A percentile compares a stretch with the other conserved stretches of the same genome.
Evolutionary conservation across 2,329 filamentous ascomycete species (phyloP).

Genomic region (Pseudogymnoascus verrucosus): DNA sequence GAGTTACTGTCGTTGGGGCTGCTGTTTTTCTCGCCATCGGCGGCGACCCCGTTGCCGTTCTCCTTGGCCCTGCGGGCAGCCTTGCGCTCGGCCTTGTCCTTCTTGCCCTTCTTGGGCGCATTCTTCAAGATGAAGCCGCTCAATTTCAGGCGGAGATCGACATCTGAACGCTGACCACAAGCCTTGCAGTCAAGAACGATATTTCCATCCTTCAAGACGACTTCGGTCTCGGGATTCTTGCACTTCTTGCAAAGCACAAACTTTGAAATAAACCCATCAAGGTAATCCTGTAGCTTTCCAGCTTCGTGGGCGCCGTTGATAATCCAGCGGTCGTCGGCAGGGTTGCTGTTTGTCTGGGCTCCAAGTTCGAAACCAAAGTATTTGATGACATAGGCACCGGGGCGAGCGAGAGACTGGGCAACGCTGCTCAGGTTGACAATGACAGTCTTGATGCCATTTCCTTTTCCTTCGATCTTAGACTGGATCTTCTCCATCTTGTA

Average conservation of each 20-base stretch:
- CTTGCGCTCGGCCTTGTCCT: slow-evolving; percentile 89
- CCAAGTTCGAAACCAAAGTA: slow-evolving; percentile 99
- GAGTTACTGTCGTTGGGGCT: slow-evolving; percentile 56
- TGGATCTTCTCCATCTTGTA: slow-evolving; percentile 99
- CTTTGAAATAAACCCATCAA: slow-evolving; percentile 96
- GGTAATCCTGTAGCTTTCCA: slow-evolving; percentile 91
- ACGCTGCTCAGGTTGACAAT: slow-evolving; percentile 95
- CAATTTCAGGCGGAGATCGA: slow-evolving; percentile 89
- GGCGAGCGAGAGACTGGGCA: slow-evolving; percentile 82
- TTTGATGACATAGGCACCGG: slow-evolving; percentile 94
- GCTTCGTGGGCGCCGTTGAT: slow-evolving; percentile 98
- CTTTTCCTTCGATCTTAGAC: slow-evolving; percentile 99
- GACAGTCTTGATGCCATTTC: slow-evolving; percentile 99
- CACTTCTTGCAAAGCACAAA: slow-evolving; percentile 99
- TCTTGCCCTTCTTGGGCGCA: slow-evolving; percentile 87
- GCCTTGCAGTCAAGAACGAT: slow-evolving; percentile 98
- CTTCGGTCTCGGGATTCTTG: slow-evolving; percentile 98
- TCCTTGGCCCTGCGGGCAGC: slow-evolving; percentile 81
- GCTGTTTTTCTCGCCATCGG: slow-evolving; percentile 44
- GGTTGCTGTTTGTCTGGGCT: slow-evolving; percentile 96
- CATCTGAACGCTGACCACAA: slow-evolving; percentile 85
- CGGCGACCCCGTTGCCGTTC: slow-evolving; percentile 34
- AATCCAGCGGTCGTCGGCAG: slow-evolving; percentile 97
- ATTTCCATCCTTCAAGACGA: slow-evolving; percentile 85
- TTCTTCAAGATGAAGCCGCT: slow-evolving; percentile 97